Base-by-base conservation (phyloP, 495 filamentous ascomycete species). In the Chaetomium cochliodes region DNA sequence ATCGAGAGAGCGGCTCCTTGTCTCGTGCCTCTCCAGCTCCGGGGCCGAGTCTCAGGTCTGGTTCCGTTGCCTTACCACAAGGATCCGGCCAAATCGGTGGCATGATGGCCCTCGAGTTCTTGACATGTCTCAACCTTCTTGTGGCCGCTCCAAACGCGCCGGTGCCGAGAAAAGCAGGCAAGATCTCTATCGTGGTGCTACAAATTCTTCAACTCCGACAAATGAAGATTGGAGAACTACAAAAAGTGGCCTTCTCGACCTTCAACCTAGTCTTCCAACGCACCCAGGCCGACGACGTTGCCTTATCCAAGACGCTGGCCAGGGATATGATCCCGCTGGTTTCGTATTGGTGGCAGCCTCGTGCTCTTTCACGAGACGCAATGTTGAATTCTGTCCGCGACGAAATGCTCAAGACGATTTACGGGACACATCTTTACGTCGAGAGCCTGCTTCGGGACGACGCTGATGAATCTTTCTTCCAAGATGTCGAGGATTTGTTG, bases 221-320 rank as follows among this genome's bases (percentile, higher is more conserved):
- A 18, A 73, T 79, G 30, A 82, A 80, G 67, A 77, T 86, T 66
- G 84, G 85, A 62, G 85, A 81, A 70, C 77, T 86, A 37, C 88
- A 91, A 64, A 87, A 89, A 67, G 74, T 86, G 57, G 89, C 87
- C 22, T 90, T 97, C 67, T 87, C 85, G 47, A 80, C 85, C 58
- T 82, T 98, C 67, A 96, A 94, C 78, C 77, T 79, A 66, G 76
- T 97, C 41, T 73, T 94, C 49, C 77, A 77, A 37, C 84, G 78
- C 67, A 84, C 86, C 2, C 78, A 90, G 46, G 85, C 86, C 41
- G 89, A 96, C 69, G 82, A 90, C 62, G 80, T 86, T 20, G 72
- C 81, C 16, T 77, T 96, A 28, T 83, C 86, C 15, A 81, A 82
- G 64, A 79, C 76, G 42, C 76, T 86, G 28, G 74, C 88, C 52